Conservation (phyloP, 768 basidiomycete genomes). For the Tricholoma bakamatsutake region DNA sequence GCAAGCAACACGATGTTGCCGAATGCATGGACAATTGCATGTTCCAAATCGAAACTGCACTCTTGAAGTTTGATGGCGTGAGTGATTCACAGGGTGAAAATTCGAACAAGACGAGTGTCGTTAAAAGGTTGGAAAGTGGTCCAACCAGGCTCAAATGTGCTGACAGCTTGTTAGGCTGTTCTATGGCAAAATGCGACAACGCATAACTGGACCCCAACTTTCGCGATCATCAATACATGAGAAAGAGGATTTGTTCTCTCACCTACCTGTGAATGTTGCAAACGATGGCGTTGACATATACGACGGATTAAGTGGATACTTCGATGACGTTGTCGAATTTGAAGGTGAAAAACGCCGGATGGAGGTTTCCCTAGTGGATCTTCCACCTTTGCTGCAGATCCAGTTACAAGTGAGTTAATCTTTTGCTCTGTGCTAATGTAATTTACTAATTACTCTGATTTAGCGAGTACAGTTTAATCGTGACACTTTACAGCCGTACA, state of each 20-base stretch:
- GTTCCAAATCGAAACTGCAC: slow-evolving; percentile 94
- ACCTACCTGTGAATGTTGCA: slow-evolving; percentile 88
- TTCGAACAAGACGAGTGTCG: slow-evolving; percentile 65
- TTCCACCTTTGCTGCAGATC: slow-evolving; percentile 89
- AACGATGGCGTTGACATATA: slow-evolving; percentile 90
- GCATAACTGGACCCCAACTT: slow-evolving; percentile 33
- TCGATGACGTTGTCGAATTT: slow-evolving; percentile 84
- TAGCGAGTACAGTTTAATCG: slow-evolving; percentile 94
- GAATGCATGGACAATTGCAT: slow-evolving; percentile 99
- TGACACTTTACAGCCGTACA: slow-evolving; percentile 86
- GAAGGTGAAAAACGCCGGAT: slow-evolving; percentile 83
- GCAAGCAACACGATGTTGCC: slow-evolving; percentile 95
- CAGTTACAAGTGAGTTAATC: slow-evolving; percentile 75
- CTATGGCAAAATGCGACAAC: slow-evolving; percentile 79
- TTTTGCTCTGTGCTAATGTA: background rate
- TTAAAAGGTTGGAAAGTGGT: slow-evolving; percentile 62
- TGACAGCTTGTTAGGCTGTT: slow-evolving; percentile 43
- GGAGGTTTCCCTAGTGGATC: slow-evolving; percentile 79
- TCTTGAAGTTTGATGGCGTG: slow-evolving; percentile 64
- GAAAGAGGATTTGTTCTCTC: slow-evolving; percentile 90
- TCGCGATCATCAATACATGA: slow-evolving; percentile 62
- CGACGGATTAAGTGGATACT: slow-evolving; percentile 88
- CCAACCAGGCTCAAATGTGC: background rate
- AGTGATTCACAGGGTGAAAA: slow-evolving; percentile 36
- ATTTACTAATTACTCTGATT: slow-evolving; percentile 7